phyloP scores from a whole-genome alignment of 257 asterid genomes.

The Verbascum thapsus region DNA sequence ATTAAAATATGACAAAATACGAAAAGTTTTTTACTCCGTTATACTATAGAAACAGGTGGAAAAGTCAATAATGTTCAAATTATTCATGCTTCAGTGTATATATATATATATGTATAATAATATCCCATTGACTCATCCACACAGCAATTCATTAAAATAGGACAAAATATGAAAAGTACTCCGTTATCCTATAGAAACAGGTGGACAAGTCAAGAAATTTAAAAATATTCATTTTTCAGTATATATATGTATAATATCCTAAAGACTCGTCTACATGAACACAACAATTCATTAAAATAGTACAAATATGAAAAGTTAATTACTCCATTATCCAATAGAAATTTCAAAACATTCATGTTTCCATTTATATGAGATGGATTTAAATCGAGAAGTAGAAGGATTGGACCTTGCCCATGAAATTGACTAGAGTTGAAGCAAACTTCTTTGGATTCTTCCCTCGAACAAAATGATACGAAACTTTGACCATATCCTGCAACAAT shows the following conservation, averaged over 20 bases:
- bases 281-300: not conserved
- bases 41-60: not conserved
- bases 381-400: conserved; percentile 20
- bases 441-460: conserved; percentile 83
- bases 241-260: no score
- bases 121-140: not conserved
- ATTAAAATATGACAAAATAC: conserved; percentile 1
- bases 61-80: conserved; percentile 8
- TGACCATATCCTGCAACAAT: conserved; percentile 80
- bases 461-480: conserved; percentile 81
- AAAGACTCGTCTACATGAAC: not conserved
- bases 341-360: not conserved
- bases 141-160: not conserved
- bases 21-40: not conserved
- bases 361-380: conserved; percentile 8
- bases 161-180: not conserved
- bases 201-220: not conserved
- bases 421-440: conserved; percentile 80
- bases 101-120: no score
- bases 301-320: not conserved
- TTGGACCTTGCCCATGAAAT: conserved; percentile 91
- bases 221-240: not conserved
- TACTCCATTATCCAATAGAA: conserved; percentile 3
- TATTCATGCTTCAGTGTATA: not conserved
- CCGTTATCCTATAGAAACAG: conserved; percentile 3